A percentile compares a stretch with the other conserved stretches of the same genome.
Evolutionary conservation across 441 rosid genomes (phyloP).

Genomic region (Cnidoscolus chayamansa): DNA sequence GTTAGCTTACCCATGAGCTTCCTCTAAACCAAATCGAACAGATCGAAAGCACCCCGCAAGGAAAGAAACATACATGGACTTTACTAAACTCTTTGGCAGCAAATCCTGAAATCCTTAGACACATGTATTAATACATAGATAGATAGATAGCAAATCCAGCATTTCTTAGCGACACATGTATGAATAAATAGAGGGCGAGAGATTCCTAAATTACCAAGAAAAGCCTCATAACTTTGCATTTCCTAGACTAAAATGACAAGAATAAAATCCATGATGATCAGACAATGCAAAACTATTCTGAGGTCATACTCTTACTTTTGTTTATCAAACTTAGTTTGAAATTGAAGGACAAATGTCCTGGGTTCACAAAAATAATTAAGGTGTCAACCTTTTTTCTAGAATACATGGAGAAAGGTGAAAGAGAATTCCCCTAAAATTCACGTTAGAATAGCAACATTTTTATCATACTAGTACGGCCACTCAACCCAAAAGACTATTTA

Average conservation of each 20-base stretch:
- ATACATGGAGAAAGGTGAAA: not conserved
- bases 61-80: conserved; percentile 90
- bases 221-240: not conserved
- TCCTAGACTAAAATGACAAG: not conserved
- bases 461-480: not conserved
- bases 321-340: not conserved
- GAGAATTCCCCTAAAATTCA: not conserved
- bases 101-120: conserved; percentile 46
- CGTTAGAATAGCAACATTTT: not conserved
- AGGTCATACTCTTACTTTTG: not conserved
- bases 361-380: not conserved
- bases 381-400: not conserved
- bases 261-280: not conserved
- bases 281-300: not conserved
- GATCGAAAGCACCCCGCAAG: conserved; percentile 93
- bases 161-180: not conserved
- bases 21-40: conserved; percentile 85
- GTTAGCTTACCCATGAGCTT: conserved; percentile 85
- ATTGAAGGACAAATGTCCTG: conserved; percentile 2
- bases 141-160: not conserved
- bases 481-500: not conserved
- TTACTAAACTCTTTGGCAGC: conserved; percentile 57
- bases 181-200: not conserved
- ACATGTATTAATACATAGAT: not conserved
- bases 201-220: not conserved